Base-by-base conservation (phyloP, 805 yeast genomes). In the Saturnispora kantuleensis region DNA sequence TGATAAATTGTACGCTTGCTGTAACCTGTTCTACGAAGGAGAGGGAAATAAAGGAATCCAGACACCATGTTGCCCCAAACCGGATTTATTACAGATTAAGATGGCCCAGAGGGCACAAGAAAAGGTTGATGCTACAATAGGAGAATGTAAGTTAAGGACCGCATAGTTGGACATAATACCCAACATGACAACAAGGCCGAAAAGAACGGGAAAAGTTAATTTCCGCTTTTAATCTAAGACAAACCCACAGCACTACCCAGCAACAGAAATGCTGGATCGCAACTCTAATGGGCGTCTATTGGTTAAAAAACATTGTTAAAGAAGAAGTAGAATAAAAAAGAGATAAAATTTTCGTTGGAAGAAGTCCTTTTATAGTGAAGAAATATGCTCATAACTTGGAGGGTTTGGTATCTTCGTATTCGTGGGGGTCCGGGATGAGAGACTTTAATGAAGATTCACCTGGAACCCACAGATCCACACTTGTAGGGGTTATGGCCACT, bases 231-330 rank as follows among this genome's bases (percentile, higher is more conserved):
- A 46, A 66, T 84, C 89, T 84, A 74, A 83, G 93, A 84, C 84
- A 69, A 67, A 84, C 93, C 93, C 93, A 89, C 50, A 84, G 95
- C 95, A 84, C 95, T 52, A 76, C 64, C 58, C 68, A 67, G 65
- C 68, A 67, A 77, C 21, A 34, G 68, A 56, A 74, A 66, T 71
- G 64, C 67, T 66, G 69, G 63, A 58, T 77, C 76, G 81, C 75
- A 79, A 76, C 81, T 76, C 81, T 76, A 75, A 76, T 75, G 90
- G 93, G 90, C 81, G 89, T 84, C 93, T 81, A 73, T 65, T 51
- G 50, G 51, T 50, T 46, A 50, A 51, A 55, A 60, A 52, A 56
- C 60, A 56, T 58, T 56, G 56, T 50, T 50, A 41, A 46, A 39
- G 41, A 56, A 54, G 50, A 54, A 53, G 47, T 28, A 47, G 26